These are phyloP conservation scores for Butyriboletus loyo DNA, from an alignment of 768 basidiomycete genomes.

Conservation along the genomic window DNA sequence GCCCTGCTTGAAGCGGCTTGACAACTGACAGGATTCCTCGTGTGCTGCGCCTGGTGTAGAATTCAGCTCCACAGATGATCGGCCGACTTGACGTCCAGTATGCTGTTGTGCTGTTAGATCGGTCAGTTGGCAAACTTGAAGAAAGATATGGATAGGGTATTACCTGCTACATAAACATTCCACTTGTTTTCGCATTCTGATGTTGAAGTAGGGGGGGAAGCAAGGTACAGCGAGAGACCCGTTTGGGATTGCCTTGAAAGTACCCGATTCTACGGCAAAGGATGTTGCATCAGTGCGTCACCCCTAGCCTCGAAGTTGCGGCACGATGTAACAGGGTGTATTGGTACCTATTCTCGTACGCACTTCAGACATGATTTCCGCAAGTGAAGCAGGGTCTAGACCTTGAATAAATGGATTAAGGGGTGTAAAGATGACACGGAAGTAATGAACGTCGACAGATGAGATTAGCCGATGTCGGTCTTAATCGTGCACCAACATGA, in stretches of 20 bases:
- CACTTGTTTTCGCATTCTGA: too few relatives aligned
- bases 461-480: background rate
- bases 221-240: too few relatives aligned
- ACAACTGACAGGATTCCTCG: background rate
- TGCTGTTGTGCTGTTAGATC: background rate
- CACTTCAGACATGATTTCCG: background rate
- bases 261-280: background rate
- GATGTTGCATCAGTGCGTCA: too few relatives aligned
- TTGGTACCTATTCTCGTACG: too few relatives aligned
- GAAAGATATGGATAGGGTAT: background rate
- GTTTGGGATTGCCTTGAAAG: background rate
- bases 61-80: background rate
- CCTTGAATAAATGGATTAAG: background rate
- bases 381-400: background rate
- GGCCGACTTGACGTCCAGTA: background rate
- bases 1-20: too few relatives aligned
- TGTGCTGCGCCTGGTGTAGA: background rate
- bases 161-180: too few relatives aligned
- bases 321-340: too few relatives aligned
- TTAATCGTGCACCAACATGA: background rate
- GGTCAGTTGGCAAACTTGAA: background rate
- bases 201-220: too few relatives aligned
- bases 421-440: background rate
- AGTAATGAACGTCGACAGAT: background rate
- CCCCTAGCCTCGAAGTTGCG: too few relatives aligned